Evolutionary conservation across 441 rosid species (phyloP).

Genomic region (Cnidoscolus chayamansa): DNA sequence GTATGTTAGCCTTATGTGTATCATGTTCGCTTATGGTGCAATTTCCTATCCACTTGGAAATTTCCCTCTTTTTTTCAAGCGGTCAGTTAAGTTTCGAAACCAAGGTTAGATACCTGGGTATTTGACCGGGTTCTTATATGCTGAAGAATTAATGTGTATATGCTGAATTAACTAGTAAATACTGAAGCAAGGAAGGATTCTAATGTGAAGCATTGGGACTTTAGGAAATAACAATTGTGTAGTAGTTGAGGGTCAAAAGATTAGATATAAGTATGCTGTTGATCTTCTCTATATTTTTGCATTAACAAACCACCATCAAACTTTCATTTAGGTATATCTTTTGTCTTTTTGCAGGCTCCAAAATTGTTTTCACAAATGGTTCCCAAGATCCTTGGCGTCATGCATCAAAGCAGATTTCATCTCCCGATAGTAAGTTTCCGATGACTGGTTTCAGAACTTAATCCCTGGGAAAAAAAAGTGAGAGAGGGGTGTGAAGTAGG

Average conservation of each 20-base stretch:
- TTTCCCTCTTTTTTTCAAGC: background rate
- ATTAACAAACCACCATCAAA: background rate
- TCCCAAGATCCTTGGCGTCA: constrained; percentile 99
- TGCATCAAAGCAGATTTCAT: constrained; percentile 82
- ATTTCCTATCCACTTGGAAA: background rate
- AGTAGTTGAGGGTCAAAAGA: background rate
- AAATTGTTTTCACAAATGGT: constrained; percentile 82
- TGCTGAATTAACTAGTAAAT: constrained; percentile 1
- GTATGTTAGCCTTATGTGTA: background rate
- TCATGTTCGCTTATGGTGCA: background rate
- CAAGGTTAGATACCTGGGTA: background rate
- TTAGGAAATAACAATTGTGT: background rate
- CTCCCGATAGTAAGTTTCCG: constrained; percentile 63
- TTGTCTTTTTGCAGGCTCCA: constrained; percentile 56
- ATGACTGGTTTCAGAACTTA: background rate
- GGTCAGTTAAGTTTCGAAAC: background rate
- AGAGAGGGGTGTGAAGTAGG: background rate
- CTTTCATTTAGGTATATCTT: constrained; percentile 2
- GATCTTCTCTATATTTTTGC: background rate
- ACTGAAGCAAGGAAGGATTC: background rate
- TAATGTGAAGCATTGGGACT: background rate
- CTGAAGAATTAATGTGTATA: background rate
- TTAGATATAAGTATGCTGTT: background rate
- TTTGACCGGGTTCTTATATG: constrained; percentile 2
- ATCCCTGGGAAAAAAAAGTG: background rate